phyloP scores from a whole-genome alignment of 2,329 filamentous ascomycete genomes.

The Penicillium sp. region DNA sequence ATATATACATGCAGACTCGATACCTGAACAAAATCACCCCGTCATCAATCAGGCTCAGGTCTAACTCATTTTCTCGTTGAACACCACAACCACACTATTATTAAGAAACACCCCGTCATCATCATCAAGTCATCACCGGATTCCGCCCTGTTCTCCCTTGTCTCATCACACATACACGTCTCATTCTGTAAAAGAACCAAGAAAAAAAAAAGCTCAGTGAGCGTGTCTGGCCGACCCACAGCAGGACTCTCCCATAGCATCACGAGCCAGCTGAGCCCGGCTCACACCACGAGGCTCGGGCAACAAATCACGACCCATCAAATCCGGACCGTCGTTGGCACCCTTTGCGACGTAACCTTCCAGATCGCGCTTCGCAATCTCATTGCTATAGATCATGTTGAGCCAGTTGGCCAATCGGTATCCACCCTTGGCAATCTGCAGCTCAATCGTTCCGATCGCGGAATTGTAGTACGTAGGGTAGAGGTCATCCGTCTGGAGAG shows the following conservation, averaged over 20 bases:
- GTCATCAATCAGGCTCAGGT: no score
- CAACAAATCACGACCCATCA: slow-evolving; percentile 5
- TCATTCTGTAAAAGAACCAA: no score
- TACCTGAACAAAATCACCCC: no score
- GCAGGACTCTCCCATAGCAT: slow-evolving; percentile 17
- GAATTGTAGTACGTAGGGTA: slow-evolving; percentile 52
- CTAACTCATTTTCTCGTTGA: no score
- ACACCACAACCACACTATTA: no score
- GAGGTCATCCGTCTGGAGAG: slow-evolving; percentile 56
- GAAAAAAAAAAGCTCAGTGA: slow-evolving; percentile 1
- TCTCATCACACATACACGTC: no score
- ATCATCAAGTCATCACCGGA: no score
- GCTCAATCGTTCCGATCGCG: slow-evolving; percentile 52
- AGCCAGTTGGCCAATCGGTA: slow-evolving; percentile 58
- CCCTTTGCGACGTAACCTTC: slow-evolving; percentile 1
- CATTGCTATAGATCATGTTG: slow-evolving; percentile 14
- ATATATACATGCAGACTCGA: no score
- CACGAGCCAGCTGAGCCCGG: slow-evolving; percentile 17
- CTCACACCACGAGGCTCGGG: slow-evolving; percentile 10
- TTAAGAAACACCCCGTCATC: no score
- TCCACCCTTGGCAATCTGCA: slow-evolving; percentile 62
- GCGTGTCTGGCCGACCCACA: slow-evolving; percentile 10
- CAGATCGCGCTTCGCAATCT: slow-evolving; percentile 11
- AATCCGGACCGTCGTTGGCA: slow-evolving; percentile 3
- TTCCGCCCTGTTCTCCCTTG: no score